Percentiles rank a stretch among this genome's conserved stretches.
Evolutionary conservation across 2,329 filamentous ascomycete species (phyloP).

Genomic region (Penicillium polonicum): DNA sequence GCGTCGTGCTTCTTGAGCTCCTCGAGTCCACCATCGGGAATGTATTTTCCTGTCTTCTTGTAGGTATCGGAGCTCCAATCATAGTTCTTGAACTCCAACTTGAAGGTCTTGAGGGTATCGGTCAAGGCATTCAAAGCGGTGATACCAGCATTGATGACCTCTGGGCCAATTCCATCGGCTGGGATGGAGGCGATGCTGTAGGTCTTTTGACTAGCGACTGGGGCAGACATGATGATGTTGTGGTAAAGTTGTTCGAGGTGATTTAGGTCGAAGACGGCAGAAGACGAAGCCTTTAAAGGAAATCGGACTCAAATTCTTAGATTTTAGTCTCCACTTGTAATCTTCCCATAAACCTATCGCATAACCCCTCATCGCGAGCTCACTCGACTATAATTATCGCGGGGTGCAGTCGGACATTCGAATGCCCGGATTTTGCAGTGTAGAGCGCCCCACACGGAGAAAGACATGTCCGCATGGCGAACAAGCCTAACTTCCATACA

Average conservation of each 20-base stretch:
- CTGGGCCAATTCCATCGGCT: conserved; percentile 68
- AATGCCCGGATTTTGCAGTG: not conserved
- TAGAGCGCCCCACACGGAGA: conserved; percentile 6
- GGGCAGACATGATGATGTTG: conserved; percentile 20
- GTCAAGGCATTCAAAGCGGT: conserved; percentile 54
- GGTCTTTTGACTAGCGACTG: conserved; percentile 18
- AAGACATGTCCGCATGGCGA: conserved; percentile 17
- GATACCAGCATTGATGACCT: conserved; percentile 65
- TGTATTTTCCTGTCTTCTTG: conserved; percentile 64
- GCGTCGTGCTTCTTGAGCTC: conserved; percentile 61
- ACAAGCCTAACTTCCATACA: not conserved
- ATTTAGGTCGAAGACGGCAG: not conserved
- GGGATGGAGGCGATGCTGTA: conserved; percentile 64
- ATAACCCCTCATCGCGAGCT: conserved; percentile 7
- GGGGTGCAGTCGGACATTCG: conserved; percentile 12
- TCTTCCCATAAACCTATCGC: not conserved
- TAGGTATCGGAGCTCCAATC: conserved; percentile 68
- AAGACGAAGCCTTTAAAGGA: not conserved
- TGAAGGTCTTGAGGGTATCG: conserved; percentile 54
- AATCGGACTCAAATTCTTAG: not conserved
- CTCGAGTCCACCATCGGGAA: conserved; percentile 60
- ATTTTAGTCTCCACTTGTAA: not conserved
- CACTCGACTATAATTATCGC: conserved; percentile 2
- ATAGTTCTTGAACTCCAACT: conserved; percentile 60
- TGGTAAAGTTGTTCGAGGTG: not conserved